Percentiles rank a stretch among this genome's conserved stretches.
Conservation (phyloP, 108 stramenopile species). For the Cylindrotheca fusiformis region DNA sequence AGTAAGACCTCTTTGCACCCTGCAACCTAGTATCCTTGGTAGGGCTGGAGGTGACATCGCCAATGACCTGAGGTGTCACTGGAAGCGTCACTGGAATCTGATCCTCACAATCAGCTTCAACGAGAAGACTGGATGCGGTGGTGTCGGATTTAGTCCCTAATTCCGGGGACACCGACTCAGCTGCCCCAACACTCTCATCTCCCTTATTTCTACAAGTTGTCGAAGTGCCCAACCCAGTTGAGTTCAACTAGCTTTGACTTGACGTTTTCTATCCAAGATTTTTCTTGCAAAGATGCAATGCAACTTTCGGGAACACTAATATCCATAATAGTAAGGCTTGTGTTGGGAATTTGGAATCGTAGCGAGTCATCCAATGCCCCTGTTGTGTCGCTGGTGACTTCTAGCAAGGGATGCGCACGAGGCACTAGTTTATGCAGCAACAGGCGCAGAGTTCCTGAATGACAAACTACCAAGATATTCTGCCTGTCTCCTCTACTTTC, state of each 20-base stretch:
- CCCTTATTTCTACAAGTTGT: neutral
- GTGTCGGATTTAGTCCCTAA: no score
- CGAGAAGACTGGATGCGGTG: no score
- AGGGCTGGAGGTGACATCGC: no score
- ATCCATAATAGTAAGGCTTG: slow-evolving; percentile 16
- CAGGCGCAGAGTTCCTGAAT: slow-evolving; percentile 50
- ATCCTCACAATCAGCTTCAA: no score
- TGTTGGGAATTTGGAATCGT: slow-evolving; percentile 14
- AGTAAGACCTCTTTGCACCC: no score
- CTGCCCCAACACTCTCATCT: no score
- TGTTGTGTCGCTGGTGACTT: neutral
- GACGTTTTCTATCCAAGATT: no score
- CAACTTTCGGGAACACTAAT: neutral
- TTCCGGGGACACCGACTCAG: no score
- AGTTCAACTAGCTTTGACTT: neutral
- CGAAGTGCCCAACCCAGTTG: neutral
- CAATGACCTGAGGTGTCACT: no score
- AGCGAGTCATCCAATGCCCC: neutral
- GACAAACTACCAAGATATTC: slow-evolving; percentile 48
- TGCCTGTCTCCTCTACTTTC: neutral
- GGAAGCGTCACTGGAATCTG: no score
- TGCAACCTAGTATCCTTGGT: no score
- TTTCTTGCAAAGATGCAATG: no score
- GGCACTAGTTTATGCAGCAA: slow-evolving; percentile 39
- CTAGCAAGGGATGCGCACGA: slow-evolving; percentile 15